Percentiles rank a stretch among this genome's conserved stretches.
Evolutionary conservation across 108 stramenopile genomes (phyloP).

Genomic region (Cylindrotheca closterium): DNA sequence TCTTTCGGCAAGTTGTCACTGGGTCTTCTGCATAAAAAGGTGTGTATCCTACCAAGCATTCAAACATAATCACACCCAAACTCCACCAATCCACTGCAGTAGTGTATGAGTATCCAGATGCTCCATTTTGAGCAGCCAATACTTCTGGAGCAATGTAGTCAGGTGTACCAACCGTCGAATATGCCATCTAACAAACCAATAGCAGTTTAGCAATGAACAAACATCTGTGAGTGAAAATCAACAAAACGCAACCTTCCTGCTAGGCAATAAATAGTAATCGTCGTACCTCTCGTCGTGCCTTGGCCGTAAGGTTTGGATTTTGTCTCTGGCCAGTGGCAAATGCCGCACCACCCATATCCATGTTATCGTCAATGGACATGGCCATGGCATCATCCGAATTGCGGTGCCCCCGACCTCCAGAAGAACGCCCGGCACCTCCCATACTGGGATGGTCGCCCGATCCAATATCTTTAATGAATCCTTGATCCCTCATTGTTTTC

Average conservation of each 20-base stretch:
- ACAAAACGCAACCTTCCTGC: background rate
- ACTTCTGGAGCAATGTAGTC: constrained; percentile 99
- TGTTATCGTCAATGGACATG: constrained; percentile 85
- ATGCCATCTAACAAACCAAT: constrained; percentile 70
- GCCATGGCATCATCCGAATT: constrained; percentile 62
- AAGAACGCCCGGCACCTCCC: constrained; percentile 23
- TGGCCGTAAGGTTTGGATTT: constrained; percentile 44
- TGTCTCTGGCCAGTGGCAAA: constrained; percentile 28
- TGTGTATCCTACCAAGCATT: constrained; percentile 99
- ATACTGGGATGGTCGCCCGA: constrained; percentile 2
- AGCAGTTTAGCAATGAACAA: background rate
- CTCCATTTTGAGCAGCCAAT: constrained; percentile 90
- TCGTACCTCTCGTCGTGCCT: constrained; percentile 77
- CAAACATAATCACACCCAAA: constrained; percentile 99
- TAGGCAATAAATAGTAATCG: background rate
- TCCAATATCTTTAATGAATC: constrained; percentile 22
- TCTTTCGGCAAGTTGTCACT: constrained; percentile 96
- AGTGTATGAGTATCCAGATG: constrained; percentile 92
- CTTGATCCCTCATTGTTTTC: constrained; percentile 64
- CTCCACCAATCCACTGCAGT: constrained; percentile 99
- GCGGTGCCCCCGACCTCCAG: constrained; percentile 53
- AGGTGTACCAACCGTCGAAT: constrained; percentile 98
- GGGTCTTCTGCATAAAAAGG: constrained; percentile 99
- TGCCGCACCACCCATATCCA: constrained; percentile 12
- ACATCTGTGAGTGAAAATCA: background rate